Evolutionary conservation across 2,329 filamentous ascomycete genomes (phyloP), one percentile per base, ranked within the genome.

Genomic region (Trichophyton mentagrophytes): DNA sequence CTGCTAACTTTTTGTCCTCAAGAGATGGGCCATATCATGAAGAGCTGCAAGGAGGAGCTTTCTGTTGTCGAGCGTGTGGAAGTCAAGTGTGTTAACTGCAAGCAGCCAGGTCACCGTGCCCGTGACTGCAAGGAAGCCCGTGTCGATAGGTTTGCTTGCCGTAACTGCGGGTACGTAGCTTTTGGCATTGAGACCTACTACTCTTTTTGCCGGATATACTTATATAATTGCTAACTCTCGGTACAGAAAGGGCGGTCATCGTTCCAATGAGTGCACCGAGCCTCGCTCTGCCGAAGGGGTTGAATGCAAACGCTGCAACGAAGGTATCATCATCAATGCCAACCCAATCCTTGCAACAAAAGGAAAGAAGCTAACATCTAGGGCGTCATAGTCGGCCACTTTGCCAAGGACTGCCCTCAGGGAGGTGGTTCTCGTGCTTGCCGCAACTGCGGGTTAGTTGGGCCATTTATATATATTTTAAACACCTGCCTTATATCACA

Each of bases 51-150:
- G 47, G 67, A 80, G 64, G 79, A 82, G 62, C 72, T 72, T 61
- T 60, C 64, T 0, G 68, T 71, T 22, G 63, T 67, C 4, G 76
- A 77, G 22, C 73, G 71, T 55, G 67, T 76, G 17, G 72, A 74
- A 56, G 75, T 82, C 62, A 76, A 75, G 55, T 83, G 80, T 67
- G 71, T 74, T 60, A 79, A 80, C 64, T 83, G 79, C 65, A 70
- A 68, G 20, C 71, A 72, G 25, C 58, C 69, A 15, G 78, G 79
- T 17, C 79, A 81, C 65, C 76, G 78, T 63, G 74, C 73, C 65
- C 78, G 78, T 58, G 77, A 80, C 62, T 80, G 78, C 65, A 65
- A 68, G 7, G 67, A 74, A 60, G 58, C 67, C 20, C 77, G 76
- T 56, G 66, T 65, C 51, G 70, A 74, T 62, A 70, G 67, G 58